Base-by-base conservation (phyloP, 2,329 filamentous ascomycete genomes). In the Rasamsonia emersonii region DNA sequence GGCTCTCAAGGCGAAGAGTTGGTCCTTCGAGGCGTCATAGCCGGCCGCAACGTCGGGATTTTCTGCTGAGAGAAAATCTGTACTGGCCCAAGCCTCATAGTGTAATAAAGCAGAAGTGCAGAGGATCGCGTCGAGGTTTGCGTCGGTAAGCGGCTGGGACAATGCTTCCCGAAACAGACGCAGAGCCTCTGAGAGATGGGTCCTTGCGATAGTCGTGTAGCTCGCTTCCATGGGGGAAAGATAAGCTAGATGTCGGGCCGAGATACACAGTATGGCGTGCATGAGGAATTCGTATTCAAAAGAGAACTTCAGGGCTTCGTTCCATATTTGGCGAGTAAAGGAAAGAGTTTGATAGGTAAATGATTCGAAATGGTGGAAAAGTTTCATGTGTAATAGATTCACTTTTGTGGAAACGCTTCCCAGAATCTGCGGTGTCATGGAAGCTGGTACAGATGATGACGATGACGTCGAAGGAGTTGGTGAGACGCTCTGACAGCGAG, bases 351-450 rank as follows among this genome's bases (percentile, higher is more conserved):
- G 21, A 6, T 30, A 16, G 14, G 35, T 37, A 7, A 21, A 30
- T 18, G 26, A 26, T n/a, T 37, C 30, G 15, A 37, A 37, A 23
- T 37, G 35, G 19, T 37, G 35, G 9, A 37, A 37, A 6, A 37
- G 20, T 13, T 20, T 29, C 18, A 37, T 14, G 5, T 37, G 29
- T 10, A 33, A 30, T 13, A 37, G 31, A 11, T 37, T 33, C 8
- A 37, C n/a, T n/a, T n/a, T n/a, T n/a, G n/a, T 20, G 3, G 9
- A n/a, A 9, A 8, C 26, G 9, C 18, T 18, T 10, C 25, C 20
- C 4, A 15, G 18, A n/a, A 7, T 13, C 16, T 17, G 13, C 14
- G 21, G 15, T 20, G 16, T 6, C 4, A 14, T 2, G 19, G 18
- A n/a, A 16, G 17, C 15, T 26, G 15, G 18, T 18, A 26, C 6